phyloP scores from a whole-genome alignment of 2,329 filamentous ascomycete species.

The Fusarium sp. region DNA sequence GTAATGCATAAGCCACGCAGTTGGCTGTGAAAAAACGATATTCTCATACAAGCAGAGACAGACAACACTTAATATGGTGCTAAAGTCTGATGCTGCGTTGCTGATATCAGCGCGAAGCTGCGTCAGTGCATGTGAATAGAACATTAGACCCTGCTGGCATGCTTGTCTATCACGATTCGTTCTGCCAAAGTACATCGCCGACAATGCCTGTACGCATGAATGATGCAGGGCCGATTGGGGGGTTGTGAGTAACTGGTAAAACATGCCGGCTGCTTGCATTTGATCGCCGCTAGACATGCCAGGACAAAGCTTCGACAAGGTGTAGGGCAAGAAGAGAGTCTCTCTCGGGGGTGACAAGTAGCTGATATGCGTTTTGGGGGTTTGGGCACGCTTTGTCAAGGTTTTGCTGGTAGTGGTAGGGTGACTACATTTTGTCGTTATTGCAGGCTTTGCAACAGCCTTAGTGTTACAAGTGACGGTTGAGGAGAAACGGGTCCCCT shows the following conservation, averaged over 20 bases:
- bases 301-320: slow-evolving; percentile 23
- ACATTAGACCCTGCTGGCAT: slow-evolving; percentile 12
- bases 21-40: slow-evolving; percentile 23
- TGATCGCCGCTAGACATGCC: not conserved
- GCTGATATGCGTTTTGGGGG: not conserved
- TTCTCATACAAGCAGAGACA: slow-evolving; percentile 36
- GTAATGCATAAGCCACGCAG: slow-evolving; percentile 33
- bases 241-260: slow-evolving; percentile 12
- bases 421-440: not conserved
- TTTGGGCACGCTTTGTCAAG: not conserved
- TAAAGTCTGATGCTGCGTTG: slow-evolving; percentile 6
- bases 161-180: slow-evolving; percentile 15
- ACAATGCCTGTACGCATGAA: slow-evolving; percentile 23
- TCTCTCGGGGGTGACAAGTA: slow-evolving; percentile 6
- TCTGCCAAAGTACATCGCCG: slow-evolving; percentile 28
- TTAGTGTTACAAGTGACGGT: not conserved
- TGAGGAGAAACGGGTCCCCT: slow-evolving; percentile 17
- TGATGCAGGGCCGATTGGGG: slow-evolving; percentile 15
- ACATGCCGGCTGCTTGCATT: not conserved
- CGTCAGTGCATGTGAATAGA: slow-evolving; percentile 24
- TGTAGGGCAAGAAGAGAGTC: slow-evolving; percentile 28
- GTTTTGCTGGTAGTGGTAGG: not conserved
- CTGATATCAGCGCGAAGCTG: slow-evolving; percentile 21
- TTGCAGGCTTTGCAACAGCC: not conserved
- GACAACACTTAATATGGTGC: slow-evolving; percentile 23